phyloP scores from a whole-genome alignment of 2,329 filamentous ascomycete species.

The Whalleya microplaca region DNA sequence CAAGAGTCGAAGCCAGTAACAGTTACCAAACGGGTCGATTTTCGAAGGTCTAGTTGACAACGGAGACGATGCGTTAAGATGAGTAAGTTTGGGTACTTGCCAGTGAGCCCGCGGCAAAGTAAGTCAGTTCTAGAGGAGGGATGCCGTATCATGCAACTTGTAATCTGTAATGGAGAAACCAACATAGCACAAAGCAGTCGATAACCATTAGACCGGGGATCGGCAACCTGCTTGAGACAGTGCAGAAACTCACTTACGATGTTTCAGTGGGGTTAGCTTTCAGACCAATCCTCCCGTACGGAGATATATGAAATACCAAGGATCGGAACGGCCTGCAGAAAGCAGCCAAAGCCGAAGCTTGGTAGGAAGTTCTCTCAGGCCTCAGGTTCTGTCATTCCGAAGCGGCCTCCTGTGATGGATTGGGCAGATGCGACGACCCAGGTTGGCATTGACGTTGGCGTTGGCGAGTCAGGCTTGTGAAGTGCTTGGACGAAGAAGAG shows the following conservation, averaged over 20 bases:
- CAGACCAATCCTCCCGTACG: constrained; percentile 13
- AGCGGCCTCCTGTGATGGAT: constrained; percentile 9
- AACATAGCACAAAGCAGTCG: constrained; percentile 6
- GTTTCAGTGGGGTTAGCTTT: constrained; percentile 20
- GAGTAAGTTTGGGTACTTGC: not conserved
- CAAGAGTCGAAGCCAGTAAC: not conserved
- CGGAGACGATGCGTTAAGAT: not conserved
- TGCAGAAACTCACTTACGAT: constrained; percentile 15
- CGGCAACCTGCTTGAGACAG: constrained; percentile 18
- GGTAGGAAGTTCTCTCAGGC: constrained; percentile 1
- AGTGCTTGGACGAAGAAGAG: not conserved
- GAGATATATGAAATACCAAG: constrained; percentile 9
- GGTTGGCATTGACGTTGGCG: constrained; percentile 4
- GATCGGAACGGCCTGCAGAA: constrained; percentile 1
- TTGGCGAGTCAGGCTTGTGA: constrained; percentile 6
- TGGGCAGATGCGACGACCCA: constrained; percentile 1
- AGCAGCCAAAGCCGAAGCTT: constrained; percentile 3
- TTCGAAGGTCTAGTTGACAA: not conserved
- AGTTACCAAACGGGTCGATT: not conserved
- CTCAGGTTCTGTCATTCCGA: constrained; percentile 8
- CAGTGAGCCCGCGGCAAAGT: not conserved
- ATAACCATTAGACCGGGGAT: constrained; percentile 6
- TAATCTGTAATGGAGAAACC: constrained; percentile 8
- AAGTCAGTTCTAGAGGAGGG: not conserved
- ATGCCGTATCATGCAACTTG: constrained; percentile 13